Base-by-base conservation (phyloP, 495 filamentous ascomycete species). In the Hypoxylon subgilvum region DNA sequence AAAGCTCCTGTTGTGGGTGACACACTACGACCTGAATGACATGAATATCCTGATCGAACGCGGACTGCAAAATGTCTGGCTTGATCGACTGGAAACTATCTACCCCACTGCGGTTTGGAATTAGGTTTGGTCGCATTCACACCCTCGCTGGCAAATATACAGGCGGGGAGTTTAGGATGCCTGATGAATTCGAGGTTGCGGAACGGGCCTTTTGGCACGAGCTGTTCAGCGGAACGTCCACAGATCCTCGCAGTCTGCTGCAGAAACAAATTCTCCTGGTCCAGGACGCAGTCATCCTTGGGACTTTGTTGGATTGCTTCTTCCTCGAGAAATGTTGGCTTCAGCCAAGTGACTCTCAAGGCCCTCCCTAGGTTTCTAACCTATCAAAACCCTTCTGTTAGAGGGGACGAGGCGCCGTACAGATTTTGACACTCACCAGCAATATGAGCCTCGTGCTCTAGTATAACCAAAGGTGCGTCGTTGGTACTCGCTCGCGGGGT, bases 1-100 rank as follows among this genome's bases (percentile, higher is more conserved):
- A 21, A 27, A 56, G 30, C 69, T 72, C 38, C 69, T 66, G 45
- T 61, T 72, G 16, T 72, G 63, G 55, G 52, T 74, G 19, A 21
- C 69, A 12, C 58, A 62, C 19, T 56, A 56, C 32, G 63, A 73
- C 45, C 63, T 72, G 9, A 73, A 74, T 57, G 56, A 68, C 9
- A 54, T 72, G 25, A 74, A 74, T 45, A 56, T 72, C 9, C 56
- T 74, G 25, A 47, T 73, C n/a, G 21, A 60, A 72, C 46, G 64
- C 68, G 56, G 52, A 72, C 31, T 70, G 50, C 45, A 39, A 66
- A 16, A 59, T 73, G 14, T 61, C 71, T 40, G 67, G 53, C 28
- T 61, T 73, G 18, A 54, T 74, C 23, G 70, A 73, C 59, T 70
- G 67, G 71, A 66, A 72, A 57, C 41, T 74, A 25, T 74, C 70